A percentile compares a stretch with the other conserved stretches of the same genome.
phyloP scores from a whole-genome alignment of 139 green algal species.

The Diplosphaera chodatii region DNA sequence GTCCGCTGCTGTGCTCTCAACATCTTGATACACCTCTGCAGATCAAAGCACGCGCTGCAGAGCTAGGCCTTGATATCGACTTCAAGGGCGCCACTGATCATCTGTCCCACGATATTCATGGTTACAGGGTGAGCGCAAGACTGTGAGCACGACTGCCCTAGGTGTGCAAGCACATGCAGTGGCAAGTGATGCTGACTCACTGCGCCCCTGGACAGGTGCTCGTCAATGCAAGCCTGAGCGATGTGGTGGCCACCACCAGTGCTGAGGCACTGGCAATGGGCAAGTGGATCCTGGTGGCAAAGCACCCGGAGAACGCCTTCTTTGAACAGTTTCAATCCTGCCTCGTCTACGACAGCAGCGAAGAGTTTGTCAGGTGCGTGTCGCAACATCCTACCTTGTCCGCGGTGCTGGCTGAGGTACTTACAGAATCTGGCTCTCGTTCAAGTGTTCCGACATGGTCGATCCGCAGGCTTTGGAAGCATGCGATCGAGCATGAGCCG shows the following conservation, averaged over 20 bases:
- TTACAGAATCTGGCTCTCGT: too few species aligned
- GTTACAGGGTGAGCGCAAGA: conserved; percentile 30
- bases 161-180: too few species aligned
- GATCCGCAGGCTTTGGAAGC: neutral
- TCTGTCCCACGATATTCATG: conserved; percentile 33
- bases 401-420: too few species aligned
- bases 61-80: conserved; percentile 25
- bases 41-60: conserved; percentile 3
- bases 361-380: conserved; percentile 68
- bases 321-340: conserved; percentile 82
- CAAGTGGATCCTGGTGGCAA: conserved; percentile 83
- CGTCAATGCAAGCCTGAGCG: conserved; percentile 82
- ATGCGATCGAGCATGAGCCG: conserved; percentile 31
- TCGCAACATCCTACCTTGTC: too few species aligned
- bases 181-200: neutral
- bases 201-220: conserved; percentile 47
- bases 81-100: conserved; percentile 59
- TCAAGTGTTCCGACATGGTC: too few species aligned
- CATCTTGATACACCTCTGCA: too few species aligned
- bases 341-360: conserved; percentile 66
- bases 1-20: too few species aligned
- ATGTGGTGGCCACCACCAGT: conserved; percentile 92
- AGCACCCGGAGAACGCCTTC: conserved; percentile 89
- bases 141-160: too few species aligned
- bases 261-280: conserved; percentile 95